Conservation (phyloP, 768 basidiomycete genomes). For the Lentinula lateritia region DNA sequence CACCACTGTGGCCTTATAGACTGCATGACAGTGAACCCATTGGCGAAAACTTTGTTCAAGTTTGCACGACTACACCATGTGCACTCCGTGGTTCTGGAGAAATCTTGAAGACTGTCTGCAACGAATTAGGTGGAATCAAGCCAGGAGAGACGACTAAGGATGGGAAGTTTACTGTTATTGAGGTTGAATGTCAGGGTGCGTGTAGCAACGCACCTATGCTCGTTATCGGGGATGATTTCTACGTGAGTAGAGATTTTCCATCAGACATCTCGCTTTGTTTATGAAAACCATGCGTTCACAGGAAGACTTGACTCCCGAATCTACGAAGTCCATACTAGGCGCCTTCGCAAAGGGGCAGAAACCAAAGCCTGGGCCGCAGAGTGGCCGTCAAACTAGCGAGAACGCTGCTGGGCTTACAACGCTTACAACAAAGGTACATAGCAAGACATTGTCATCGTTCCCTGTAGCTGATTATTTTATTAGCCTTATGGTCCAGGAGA, state of each 20-base stretch:
- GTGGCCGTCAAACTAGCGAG: conserved; percentile 80
- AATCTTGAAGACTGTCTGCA: conserved; percentile 79
- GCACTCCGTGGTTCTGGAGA: conserved; percentile 91
- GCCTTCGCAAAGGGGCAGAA: conserved; percentile 77
- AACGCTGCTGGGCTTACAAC: conserved; percentile 90
- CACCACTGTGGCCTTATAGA: neutral
- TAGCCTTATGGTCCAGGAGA: conserved; percentile 95
- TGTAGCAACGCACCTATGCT: conserved; percentile 99
- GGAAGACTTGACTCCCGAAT: conserved; percentile 80
- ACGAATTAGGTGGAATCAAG: conserved; percentile 77
- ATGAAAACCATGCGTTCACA: conserved; percentile 19
- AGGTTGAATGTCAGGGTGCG: conserved; percentile 98
- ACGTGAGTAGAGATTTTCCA: conserved; percentile 45
- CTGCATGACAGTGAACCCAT: conserved; percentile 71
- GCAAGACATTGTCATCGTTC: neutral
- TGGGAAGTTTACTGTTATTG: conserved; percentile 94
- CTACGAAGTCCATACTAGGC: conserved; percentile 75
- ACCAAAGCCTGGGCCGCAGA: conserved; percentile 93
- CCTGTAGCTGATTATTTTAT: conserved; percentile 3
- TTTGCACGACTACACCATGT: conserved; percentile 98
- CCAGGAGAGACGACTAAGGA: conserved; percentile 93
- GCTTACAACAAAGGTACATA: conserved; percentile 62
- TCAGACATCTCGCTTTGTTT: neutral
- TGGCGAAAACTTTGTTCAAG: conserved; percentile 90
- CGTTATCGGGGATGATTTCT: conserved; percentile 94